Percentiles rank a stretch among this genome's conserved stretches.
phyloP scores from a whole-genome alignment of 106 monocot genomes.

The Agapanthus africanus region DNA sequence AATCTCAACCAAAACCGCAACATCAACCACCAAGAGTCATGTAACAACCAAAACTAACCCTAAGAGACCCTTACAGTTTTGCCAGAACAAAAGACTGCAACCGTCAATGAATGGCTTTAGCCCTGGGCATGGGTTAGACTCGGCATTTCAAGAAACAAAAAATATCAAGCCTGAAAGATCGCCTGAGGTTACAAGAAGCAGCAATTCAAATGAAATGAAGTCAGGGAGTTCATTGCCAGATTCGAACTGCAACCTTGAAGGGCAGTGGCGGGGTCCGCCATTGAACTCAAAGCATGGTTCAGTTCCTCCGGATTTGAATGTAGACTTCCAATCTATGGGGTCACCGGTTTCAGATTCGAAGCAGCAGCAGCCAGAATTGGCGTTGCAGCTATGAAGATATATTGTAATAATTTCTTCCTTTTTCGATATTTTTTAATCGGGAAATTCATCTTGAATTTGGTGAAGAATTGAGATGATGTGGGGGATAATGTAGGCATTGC shows the following conservation, averaged over 20 bases:
- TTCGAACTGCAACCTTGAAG: constrained; percentile 5
- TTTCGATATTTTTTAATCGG: neutral
- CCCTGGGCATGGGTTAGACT: constrained; percentile 11
- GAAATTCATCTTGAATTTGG: constrained; percentile 7
- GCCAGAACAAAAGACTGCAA: constrained; percentile 15
- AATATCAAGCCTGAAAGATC: neutral
- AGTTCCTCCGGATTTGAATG: constrained; percentile 40
- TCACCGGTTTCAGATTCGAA: constrained; percentile 31
- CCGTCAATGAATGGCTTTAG: constrained; percentile 31
- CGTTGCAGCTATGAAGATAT: constrained; percentile 54
- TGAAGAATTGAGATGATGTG: constrained; percentile 1
- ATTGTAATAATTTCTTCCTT: neutral
- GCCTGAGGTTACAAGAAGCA: neutral
- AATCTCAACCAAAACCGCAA: constrained; percentile 1
- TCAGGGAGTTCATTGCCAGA: constrained; percentile 1
- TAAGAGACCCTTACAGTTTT: constrained; percentile 22
- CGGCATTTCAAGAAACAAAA: constrained; percentile 21
- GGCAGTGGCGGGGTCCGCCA: constrained; percentile 17
- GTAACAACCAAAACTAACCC: constrained; percentile 1
- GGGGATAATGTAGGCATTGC: constrained; percentile 6
- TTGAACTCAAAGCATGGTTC: constrained; percentile 13
- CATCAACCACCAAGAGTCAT: neutral
- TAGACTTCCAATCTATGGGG: constrained; percentile 43
- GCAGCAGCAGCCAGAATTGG: constrained; percentile 50
- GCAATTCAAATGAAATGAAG: constrained; percentile 6